Evolutionary conservation across 495 filamentous ascomycete genomes (phyloP).

Genomic region (Monascus purpureus): DNA sequence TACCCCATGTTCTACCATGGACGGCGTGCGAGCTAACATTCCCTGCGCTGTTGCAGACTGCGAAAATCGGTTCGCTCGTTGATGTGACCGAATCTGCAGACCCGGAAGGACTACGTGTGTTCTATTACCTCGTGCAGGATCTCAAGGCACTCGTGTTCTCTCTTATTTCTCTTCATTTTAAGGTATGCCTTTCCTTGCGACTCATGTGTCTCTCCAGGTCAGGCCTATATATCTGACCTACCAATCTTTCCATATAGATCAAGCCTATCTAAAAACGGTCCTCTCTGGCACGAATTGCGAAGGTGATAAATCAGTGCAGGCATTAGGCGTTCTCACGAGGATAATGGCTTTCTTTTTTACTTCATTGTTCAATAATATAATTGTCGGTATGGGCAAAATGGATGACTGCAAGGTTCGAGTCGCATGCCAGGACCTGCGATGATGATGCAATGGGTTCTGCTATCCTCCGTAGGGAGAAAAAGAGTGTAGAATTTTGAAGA

Average conservation of each 20-base stretch:
- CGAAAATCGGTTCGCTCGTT: conserved; percentile 94
- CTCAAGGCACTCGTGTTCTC: conserved; percentile 95
- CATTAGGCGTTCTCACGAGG: not conserved
- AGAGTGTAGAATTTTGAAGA: not conserved
- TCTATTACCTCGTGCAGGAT: conserved; percentile 98
- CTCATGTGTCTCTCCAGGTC: not conserved
- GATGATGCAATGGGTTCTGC: too few relatives aligned
- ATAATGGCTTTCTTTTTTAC: too few relatives aligned
- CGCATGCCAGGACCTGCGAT: too few relatives aligned
- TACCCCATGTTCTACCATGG: not conserved
- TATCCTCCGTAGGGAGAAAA: too few relatives aligned
- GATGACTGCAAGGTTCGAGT: too few relatives aligned
- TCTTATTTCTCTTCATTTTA: conserved; percentile 93
- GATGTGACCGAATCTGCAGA: conserved; percentile 94
- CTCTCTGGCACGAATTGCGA: not conserved
- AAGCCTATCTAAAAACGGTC: conserved; percentile 54
- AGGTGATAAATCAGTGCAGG: not conserved
- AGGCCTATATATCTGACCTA: conserved; percentile 3
- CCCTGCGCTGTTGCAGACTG: conserved; percentile 71
- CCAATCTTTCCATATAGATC: conserved; percentile 33
- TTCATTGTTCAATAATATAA: too few relatives aligned
- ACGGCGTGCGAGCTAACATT: too few relatives aligned
- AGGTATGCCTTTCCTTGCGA: conserved; percentile 35
- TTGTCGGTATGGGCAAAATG: too few relatives aligned
- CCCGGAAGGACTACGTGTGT: conserved; percentile 94